Conservation (phyloP, 257 asterid species). For the Ophiorrhiza pumila region DNA sequence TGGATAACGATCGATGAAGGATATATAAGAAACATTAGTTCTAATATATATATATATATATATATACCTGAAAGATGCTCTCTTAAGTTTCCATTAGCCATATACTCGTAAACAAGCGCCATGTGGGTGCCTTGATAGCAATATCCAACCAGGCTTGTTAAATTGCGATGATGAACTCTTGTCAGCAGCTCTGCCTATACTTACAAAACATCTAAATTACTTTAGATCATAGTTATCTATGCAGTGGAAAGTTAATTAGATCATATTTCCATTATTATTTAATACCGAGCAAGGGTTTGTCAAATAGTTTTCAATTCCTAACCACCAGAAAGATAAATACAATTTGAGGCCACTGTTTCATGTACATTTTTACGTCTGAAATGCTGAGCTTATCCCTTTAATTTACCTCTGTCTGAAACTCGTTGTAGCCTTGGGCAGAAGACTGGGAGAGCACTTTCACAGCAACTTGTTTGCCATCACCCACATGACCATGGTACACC, state of each 20-base stretch:
- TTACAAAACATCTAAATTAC: background rate
- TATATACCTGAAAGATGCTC: slow-evolving; percentile 34
- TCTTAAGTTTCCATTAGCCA: slow-evolving; percentile 39
- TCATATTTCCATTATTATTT: too few species aligned
- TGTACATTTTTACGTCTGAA: too few species aligned
- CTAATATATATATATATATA: too few species aligned
- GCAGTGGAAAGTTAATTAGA: too few species aligned
- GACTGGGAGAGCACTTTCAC: slow-evolving; percentile 35
- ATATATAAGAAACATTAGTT: background rate
- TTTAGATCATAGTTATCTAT: background rate
- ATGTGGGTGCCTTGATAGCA: slow-evolving; percentile 32
- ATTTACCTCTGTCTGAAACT: slow-evolving; percentile 38
- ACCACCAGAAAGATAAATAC: too few species aligned
- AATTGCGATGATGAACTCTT: slow-evolving; percentile 40
- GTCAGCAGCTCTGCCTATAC: slow-evolving; percentile 41
- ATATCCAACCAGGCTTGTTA: slow-evolving; percentile 38
- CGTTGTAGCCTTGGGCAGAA: slow-evolving; percentile 22
- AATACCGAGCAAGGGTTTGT: too few species aligned
- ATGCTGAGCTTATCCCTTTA: background rate
- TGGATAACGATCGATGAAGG: background rate
- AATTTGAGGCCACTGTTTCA: too few species aligned
- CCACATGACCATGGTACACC: slow-evolving; percentile 33
- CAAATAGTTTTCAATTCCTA: too few species aligned
- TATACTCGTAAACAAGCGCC: slow-evolving; percentile 42
- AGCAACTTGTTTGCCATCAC: slow-evolving; percentile 34